These are phyloP conservation scores for Elsinoe necatrix DNA, from an alignment of 2,329 filamentous ascomycete genomes.

Conservation along the genomic window DNA sequence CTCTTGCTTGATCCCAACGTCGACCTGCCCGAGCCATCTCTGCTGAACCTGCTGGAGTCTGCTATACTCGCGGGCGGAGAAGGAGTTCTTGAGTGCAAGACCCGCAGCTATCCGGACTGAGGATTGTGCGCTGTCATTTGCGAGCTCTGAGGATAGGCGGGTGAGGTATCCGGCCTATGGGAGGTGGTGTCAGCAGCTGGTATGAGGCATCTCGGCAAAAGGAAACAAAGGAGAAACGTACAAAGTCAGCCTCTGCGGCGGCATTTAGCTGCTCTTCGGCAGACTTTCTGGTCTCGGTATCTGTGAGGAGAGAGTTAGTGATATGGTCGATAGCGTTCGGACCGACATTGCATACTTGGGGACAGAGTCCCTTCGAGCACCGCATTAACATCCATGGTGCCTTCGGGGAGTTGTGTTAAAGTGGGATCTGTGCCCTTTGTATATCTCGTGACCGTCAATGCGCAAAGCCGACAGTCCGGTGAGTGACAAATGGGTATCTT, in stretches of 20 bases:
- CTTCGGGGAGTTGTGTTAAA: slow-evolving; percentile 7
- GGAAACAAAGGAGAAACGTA: slow-evolving; percentile 45
- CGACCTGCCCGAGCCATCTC: slow-evolving; percentile 83
- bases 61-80: slow-evolving; percentile 81
- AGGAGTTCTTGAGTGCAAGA: slow-evolving; percentile 96
- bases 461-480: not conserved
- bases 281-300: slow-evolving; percentile 78
- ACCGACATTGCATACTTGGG: slow-evolving; percentile 34
- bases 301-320: slow-evolving; percentile 42
- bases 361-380: slow-evolving; percentile 96
- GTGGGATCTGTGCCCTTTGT: not conserved
- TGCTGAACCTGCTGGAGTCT: slow-evolving; percentile 83
- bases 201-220: slow-evolving; percentile 20
- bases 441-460: not conserved
- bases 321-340: not conserved
- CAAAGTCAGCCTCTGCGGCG: slow-evolving; percentile 91
- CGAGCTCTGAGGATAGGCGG: slow-evolving; percentile 86
- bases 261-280: slow-evolving; percentile 91
- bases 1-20: slow-evolving; percentile 69
- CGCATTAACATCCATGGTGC: slow-evolving; percentile 90
- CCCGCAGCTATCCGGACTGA: slow-evolving; percentile 89
- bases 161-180: slow-evolving; percentile 79
- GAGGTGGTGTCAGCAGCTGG: slow-evolving; percentile 22
- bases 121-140: slow-evolving; percentile 75
- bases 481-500: not conserved